Evolutionary conservation across 1,139 yeast species (phyloP).

Genomic region (Waltiozyma solani): DNA sequence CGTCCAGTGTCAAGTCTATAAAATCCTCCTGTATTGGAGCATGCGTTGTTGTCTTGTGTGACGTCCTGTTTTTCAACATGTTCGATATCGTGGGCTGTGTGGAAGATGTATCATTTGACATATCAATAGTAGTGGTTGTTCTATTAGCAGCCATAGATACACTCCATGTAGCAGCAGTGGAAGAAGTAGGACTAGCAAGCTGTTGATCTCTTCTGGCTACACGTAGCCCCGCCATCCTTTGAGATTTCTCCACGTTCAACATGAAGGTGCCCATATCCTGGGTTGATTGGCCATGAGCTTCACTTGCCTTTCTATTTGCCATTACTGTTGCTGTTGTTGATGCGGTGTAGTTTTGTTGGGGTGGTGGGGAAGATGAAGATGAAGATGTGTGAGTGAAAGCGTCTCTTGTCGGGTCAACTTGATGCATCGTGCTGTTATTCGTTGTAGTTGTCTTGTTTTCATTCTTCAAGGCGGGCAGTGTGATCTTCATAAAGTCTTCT

Average conservation of each 20-base stretch:
- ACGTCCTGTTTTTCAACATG: no score
- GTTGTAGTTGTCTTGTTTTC: no score
- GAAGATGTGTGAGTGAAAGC: background rate
- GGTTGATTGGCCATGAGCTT: background rate
- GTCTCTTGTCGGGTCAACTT: background rate
- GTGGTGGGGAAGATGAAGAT: background rate
- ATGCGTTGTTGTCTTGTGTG: no score
- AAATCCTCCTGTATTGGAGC: no score
- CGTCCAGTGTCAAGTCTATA: no score
- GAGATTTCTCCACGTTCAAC: conserved; percentile 10
- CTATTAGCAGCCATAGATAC: conserved; percentile 1
- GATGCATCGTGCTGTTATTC: no score
- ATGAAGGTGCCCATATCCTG: conserved; percentile 10
- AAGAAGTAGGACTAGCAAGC: background rate
- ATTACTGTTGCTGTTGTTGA: no score
- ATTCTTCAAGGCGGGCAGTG: no score
- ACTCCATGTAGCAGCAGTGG: background rate
- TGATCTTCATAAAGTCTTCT: conserved; percentile 5
- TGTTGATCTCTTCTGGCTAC: conserved; percentile 12
- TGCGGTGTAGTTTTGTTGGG: background rate
- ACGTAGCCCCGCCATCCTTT: conserved; percentile 11
- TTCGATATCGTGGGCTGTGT: no score
- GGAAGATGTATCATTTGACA: conserved; percentile 7
- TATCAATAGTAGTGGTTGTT: conserved; percentile 4
- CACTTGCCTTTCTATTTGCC: background rate